These are phyloP conservation scores for Cavenderia fasciculata DNA, from an alignment of 78 protist genomes.

Conservation along the genomic window DNA sequence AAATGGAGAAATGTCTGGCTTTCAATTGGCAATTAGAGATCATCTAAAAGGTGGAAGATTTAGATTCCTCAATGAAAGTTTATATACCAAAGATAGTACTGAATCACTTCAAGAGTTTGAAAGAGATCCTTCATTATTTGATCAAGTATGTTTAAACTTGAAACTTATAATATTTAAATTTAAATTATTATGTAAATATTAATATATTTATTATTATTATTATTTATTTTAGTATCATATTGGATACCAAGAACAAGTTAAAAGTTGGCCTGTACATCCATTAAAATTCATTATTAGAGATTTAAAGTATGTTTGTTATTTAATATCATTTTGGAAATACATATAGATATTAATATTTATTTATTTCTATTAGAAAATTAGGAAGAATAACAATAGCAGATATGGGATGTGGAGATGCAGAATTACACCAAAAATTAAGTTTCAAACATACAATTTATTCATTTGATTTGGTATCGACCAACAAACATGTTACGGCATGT, in stretches of 20 bases:
- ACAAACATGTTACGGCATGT: slow-evolving; percentile 86
- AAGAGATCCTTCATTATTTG: slow-evolving; percentile 73
- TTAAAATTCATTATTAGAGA: slow-evolving; percentile 76
- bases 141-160: background rate
- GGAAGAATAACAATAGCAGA: slow-evolving; percentile 80
- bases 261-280: slow-evolving; percentile 89
- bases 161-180: no score
- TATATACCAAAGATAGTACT: slow-evolving; percentile 83
- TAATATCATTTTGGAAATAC: background rate
- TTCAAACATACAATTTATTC: slow-evolving; percentile 72
- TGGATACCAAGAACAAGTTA: slow-evolving; percentile 84
- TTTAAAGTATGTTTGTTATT: background rate
- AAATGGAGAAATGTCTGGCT: background rate
- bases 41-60: slow-evolving; percentile 76
- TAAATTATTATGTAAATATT: background rate
- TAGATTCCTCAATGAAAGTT: slow-evolving; percentile 88
- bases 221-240: slow-evolving; percentile 85
- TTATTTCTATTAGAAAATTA: no score
- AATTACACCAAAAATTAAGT: slow-evolving; percentile 34
- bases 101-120: slow-evolving; percentile 60
- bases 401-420: slow-evolving; percentile 95
- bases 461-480: slow-evolving; percentile 89
- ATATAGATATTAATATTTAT: background rate
- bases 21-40: slow-evolving; percentile 13
- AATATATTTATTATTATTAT: background rate